These are phyloP conservation scores for Chloranthus sessilifolius DNA, from an alignment of 164 flowering plant genomes.

Conservation along the genomic window DNA sequence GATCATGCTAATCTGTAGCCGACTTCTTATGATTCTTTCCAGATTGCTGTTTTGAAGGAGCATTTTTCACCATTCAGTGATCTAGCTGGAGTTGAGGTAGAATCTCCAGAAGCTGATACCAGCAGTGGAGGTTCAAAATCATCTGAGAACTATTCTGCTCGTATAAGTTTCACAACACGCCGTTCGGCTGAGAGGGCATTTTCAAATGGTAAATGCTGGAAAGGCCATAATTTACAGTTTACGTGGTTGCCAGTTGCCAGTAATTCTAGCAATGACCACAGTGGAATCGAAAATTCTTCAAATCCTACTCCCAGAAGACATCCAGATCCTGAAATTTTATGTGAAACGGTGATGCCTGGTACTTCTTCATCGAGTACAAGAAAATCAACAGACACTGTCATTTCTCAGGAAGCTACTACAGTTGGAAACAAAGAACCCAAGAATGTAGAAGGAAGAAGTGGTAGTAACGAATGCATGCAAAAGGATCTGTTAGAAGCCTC, in stretches of 20 bases:
- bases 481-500: slow-evolving; percentile 21
- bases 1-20: slow-evolving; percentile 5
- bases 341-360: slow-evolving; percentile 6
- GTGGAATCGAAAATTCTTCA: slow-evolving; percentile 26
- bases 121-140: slow-evolving; percentile 19
- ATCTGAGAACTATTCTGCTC: slow-evolving; percentile 37
- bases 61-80: slow-evolving; percentile 74
- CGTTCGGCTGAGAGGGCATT: slow-evolving; percentile 86
- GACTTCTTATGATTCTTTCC: slow-evolving; percentile 9
- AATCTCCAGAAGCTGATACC: slow-evolving; percentile 31
- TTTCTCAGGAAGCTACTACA: slow-evolving; percentile 20
- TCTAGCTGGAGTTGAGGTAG: slow-evolving; percentile 63
- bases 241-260: slow-evolving; percentile 48
- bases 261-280: slow-evolving; percentile 11
- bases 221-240: slow-evolving; percentile 67
- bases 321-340: slow-evolving; percentile 22
- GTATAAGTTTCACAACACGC: slow-evolving; percentile 50
- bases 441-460: slow-evolving; percentile 16
- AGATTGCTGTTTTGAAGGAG: slow-evolving; percentile 67
- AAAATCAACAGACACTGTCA: slow-evolving; percentile 12
- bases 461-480: slow-evolving; percentile 9
- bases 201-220: slow-evolving; percentile 64
- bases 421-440: slow-evolving; percentile 24
- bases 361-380: slow-evolving; percentile 19
- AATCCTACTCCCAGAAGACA: slow-evolving; percentile 18